These are phyloP conservation scores for Cutaneotrichosporon spelunceum DNA, from an alignment of 1,284 basidiomycete genomes.

Conservation along the genomic window DNA sequence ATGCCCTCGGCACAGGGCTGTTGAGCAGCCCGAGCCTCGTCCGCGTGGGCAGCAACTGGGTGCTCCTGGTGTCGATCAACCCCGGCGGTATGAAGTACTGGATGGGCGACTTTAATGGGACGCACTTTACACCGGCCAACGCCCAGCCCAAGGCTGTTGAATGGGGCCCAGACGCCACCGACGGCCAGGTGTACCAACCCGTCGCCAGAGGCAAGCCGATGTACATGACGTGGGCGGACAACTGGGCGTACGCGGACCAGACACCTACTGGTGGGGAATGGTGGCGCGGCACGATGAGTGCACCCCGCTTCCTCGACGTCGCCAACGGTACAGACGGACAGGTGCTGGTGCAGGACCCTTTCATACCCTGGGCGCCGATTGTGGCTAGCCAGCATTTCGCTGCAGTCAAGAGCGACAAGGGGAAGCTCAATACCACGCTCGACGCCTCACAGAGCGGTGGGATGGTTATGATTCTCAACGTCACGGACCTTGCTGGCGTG, in stretches of 20 bases:
- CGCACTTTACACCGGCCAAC: conserved; percentile 32
- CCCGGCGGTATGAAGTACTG: conserved; percentile 49
- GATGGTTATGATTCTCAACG: conserved; percentile 3
- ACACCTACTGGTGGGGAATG: conserved; percentile 47
- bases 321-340: conserved; percentile 42
- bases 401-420: conserved; percentile 11
- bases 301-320: conserved; percentile 27
- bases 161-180: conserved; percentile 53
- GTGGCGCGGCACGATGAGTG: conserved; percentile 48
- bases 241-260: conserved; percentile 51
- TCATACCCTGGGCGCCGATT: conserved; percentile 36
- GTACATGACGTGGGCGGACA: conserved; percentile 51
- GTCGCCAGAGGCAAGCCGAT: conserved; percentile 30
- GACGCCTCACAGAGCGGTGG: not conserved
- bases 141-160: conserved; percentile 31
- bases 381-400: conserved; percentile 7
- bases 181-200: conserved; percentile 50
- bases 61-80: conserved; percentile 39
- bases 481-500: conserved; percentile 12
- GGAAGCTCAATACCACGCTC: not conserved
- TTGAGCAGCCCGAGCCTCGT: conserved; percentile 52
- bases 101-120: conserved; percentile 51
- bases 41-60: conserved; percentile 35
- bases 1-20: conserved; percentile 41
- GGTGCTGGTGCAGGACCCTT: conserved; percentile 42